Conservation (phyloP, 257 asterid genomes). For the Prunella vulgaris region DNA sequence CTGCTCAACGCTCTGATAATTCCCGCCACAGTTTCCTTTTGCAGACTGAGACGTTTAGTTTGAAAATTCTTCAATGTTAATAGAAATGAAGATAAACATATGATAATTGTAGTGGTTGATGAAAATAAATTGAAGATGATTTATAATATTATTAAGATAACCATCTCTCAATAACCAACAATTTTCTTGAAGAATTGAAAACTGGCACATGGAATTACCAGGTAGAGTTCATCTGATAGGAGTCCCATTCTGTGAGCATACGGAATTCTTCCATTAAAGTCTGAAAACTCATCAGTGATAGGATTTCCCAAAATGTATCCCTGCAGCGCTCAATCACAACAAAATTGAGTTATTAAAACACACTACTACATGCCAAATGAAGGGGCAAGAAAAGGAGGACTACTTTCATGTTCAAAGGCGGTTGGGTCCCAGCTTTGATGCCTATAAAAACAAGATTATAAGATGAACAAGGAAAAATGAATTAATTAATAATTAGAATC, state of each 20-base stretch:
- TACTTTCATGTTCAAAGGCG: conserved; percentile 27
- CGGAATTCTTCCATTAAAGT: conserved; percentile 11
- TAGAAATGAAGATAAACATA: too few relatives aligned
- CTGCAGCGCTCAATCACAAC: conserved; percentile 6
- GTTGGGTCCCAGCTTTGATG: conserved; percentile 26
- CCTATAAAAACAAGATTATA: conserved; percentile 15
- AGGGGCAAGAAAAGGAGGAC: not conserved
- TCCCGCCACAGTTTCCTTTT: conserved; percentile 19
- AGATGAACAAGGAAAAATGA: too few relatives aligned
- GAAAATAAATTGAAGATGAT: too few relatives aligned
- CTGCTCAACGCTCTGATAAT: conserved; percentile 4
- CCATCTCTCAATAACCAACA: too few relatives aligned
- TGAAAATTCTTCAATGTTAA: too few relatives aligned
- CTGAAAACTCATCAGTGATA: not conserved
- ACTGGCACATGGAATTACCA: conserved; percentile 12
- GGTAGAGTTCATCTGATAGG: conserved; percentile 26
- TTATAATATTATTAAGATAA: too few relatives aligned
- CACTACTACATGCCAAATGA: not conserved
- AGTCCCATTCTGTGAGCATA: conserved; percentile 40
- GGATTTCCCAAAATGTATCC: conserved; percentile 37
- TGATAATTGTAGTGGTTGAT: too few relatives aligned
- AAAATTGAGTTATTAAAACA: not conserved
- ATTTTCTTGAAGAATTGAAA: too few relatives aligned
- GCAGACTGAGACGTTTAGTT: conserved; percentile 23
- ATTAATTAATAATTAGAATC: not conserved